Base-by-base conservation (phyloP, 2,329 filamentous ascomycete species). In the Pseudodiploospora longispora region DNA sequence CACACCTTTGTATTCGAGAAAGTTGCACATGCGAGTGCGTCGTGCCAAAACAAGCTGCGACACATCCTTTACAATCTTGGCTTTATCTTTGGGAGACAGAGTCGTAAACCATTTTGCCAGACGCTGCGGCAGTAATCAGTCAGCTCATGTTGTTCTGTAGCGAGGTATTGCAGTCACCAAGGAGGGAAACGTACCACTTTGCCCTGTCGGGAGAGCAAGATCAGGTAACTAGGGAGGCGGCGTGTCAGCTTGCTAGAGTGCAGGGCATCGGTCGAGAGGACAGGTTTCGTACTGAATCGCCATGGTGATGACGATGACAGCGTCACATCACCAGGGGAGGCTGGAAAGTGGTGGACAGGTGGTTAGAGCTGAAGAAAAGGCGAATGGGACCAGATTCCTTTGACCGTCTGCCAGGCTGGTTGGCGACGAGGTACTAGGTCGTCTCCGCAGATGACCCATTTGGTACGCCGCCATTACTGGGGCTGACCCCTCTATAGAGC, bases 21-120 rank as follows among this genome's bases (percentile, higher is more conserved):
- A 98, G 71, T 98, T 98, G 80, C 93, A 98, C 93, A 98, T 98
- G 65, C 93, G 88, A 48, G 93, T 97, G 61, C 93, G 82, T 56
- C 93, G 82, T 51, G 93, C 93, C 55, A 98, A 83, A 56, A 98
- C 93, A 40, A 97, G 85, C 70, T 97, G 93, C 49, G 93, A 89
- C 59, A 98, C 93, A 75, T 98, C 93, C 70, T 98, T 98, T 77
- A 98, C 91, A 64, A 98, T 97, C 78, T 98, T 98, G 69, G 91
- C 93, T 74, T 98, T 98, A 63, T 98, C 93, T 70, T 85, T 96
- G 52, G 93, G 93, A 32, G 91, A 95, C 51, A 98, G 78, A 10
- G 93, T 98, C 44, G 90, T 95, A 71, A 98, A 98, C 93, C 93
- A 98, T 74, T 98, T 98, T 56, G 93, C 93, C 45, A 98, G 83